These are phyloP conservation scores for Mortierella sp. DNA, from an alignment of 371 early-diverging fungal genomes.

Conservation along the genomic window DNA sequence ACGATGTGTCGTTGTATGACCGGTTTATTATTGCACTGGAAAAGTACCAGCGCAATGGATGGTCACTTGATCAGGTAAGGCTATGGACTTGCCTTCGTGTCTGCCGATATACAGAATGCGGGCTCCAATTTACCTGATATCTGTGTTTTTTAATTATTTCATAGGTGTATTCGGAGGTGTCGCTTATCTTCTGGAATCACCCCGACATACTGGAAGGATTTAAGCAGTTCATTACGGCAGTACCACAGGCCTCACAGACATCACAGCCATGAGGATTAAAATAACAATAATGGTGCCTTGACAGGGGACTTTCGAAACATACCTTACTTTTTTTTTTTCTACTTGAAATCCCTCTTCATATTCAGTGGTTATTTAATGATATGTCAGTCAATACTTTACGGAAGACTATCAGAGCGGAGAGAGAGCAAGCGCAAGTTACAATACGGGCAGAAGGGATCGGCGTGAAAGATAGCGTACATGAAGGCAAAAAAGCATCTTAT, in stretches of 20 bases:
- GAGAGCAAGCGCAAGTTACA: no score
- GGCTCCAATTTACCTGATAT: no score
- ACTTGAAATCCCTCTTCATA: no score
- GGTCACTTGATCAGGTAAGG: conserved; percentile 51
- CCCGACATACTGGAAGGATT: conserved; percentile 46
- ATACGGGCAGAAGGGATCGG: no score
- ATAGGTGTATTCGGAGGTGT: conserved; percentile 53
- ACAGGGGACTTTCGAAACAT: background rate
- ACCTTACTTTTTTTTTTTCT: background rate
- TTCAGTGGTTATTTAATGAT: no score
- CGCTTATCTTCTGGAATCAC: conserved; percentile 55
- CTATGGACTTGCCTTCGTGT: background rate
- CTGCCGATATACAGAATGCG: no score
- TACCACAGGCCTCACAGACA: conserved; percentile 34
- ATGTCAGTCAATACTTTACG: no score
- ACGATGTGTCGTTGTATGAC: conserved; percentile 53
- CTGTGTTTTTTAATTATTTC: background rate
- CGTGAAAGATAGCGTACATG: no score
- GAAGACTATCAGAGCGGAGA: no score
- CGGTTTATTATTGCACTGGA: conserved; percentile 52
- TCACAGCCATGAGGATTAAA: conserved; percentile 14
- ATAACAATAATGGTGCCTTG: background rate
- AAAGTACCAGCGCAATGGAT: conserved; percentile 48
- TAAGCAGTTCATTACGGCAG: conserved; percentile 42
- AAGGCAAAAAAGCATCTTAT: background rate